Evolutionary conservation across 805 yeast genomes (phyloP), one percentile per base, ranked within the genome.

Genomic region (Kodamaea kakaduensis): DNA sequence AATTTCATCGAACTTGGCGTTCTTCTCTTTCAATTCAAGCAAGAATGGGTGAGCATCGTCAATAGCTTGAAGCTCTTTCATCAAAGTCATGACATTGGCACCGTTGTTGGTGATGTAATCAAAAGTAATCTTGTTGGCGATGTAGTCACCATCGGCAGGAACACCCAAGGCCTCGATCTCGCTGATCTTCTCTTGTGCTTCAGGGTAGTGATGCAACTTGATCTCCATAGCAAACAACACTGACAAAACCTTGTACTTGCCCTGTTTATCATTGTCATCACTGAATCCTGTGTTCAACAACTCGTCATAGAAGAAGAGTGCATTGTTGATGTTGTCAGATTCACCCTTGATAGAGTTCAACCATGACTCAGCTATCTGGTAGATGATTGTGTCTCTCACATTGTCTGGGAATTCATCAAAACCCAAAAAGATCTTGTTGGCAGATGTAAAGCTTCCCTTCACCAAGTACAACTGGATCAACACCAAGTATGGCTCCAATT

Each of bases 301-400:
- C 61, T 90, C 98, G 59, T 90, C 97, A 56, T 72, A 84, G 52
- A 82, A 80, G 54, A 79, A 83, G 58, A 59, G 62, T 4, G 68
- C 45, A 43, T 61, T 64, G 42, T 47, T 59, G 37, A 67, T 61
- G 46, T 65, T 64, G 42, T 66, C 71, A 14, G 66, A 45, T 37
- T 59, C 66, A 19, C 71, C 71, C 47, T 56, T 61, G 26, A 63
- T 46, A 5, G 69, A 48, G 30, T 54, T 49, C 17, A 65, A 38
- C 78, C 89, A 85, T 10, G 94, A 78, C 56, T 86, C 95, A 19
- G 87, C 76, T 20, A 87, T 71, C 48, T 86, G 89, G 56, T 76
- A 77, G 31, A 85, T 75, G 22, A 89, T 73, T 45, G 78, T 82
- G 60, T 88, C 96, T 41, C 61, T 52, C 20, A 65, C 48, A 14